These are phyloP conservation scores for Arabidopsis suecica DNA, from an alignment of 345 rosid genomes.

Conservation along the genomic window DNA sequence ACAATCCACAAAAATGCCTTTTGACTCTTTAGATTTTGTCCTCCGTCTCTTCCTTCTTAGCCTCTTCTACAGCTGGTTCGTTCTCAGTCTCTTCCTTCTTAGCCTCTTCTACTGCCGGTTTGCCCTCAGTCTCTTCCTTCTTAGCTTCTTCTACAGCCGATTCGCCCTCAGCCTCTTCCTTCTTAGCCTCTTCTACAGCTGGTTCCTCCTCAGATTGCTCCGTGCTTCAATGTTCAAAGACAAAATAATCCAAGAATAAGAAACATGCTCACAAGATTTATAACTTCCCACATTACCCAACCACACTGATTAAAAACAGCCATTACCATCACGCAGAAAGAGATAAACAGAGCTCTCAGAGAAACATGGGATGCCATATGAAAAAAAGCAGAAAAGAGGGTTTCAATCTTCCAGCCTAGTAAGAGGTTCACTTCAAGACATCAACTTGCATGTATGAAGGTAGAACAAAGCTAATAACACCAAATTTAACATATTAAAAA, in stretches of 20 bases:
- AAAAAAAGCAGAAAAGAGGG: background rate
- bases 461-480: background rate
- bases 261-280: background rate
- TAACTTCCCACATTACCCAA: background rate
- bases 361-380: background rate
- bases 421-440: background rate
- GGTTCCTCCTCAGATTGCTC: constrained; percentile 39
- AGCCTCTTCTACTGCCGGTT: constrained; percentile 2
- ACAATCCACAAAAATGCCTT: constrained; percentile 5
- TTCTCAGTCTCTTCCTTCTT: background rate
- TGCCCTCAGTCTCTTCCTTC: background rate
- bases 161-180: constrained; percentile 9
- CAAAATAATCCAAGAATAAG: constrained; percentile 16
- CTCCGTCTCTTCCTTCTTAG: constrained; percentile 10
- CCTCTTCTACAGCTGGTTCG: background rate
- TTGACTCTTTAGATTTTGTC: constrained; percentile 21
- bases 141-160: constrained; percentile 10
- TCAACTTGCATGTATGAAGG: constrained; percentile 1
- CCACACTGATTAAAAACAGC: background rate
- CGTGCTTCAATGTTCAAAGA: constrained; percentile 31
- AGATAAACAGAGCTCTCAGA: background rate
- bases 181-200: constrained; percentile 16
- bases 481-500: background rate
- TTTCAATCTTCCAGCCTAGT: background rate
- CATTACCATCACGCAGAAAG: background rate